A percentile compares a stretch with the other conserved stretches of the same genome.
phyloP scores from a whole-genome alignment of 805 yeast species.

The Hanseniaspora lindneri region DNA sequence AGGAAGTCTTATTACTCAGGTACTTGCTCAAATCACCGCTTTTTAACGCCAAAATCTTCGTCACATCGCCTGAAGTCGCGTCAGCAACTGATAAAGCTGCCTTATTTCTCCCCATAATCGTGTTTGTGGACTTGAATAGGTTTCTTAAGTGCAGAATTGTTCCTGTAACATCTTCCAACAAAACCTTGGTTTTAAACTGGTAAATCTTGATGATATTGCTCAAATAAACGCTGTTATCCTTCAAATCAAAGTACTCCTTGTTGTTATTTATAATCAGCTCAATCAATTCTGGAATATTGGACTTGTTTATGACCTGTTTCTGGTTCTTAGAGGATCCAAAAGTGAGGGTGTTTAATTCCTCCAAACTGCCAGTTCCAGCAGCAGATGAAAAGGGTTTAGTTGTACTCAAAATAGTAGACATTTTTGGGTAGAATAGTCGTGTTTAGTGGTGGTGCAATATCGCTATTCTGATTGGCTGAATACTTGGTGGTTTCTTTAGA shows the following conservation, averaged over 20 bases:
- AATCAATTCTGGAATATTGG: conserved; percentile 50
- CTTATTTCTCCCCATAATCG: conserved; percentile 55
- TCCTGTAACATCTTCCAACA: conserved; percentile 73
- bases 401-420: too few species aligned
- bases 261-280: conserved; percentile 18
- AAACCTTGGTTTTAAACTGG: conserved; percentile 69
- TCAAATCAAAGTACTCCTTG: conserved; percentile 54
- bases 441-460: too few species aligned
- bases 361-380: background rate
- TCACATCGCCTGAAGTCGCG: conserved; percentile 27
- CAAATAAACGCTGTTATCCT: conserved; percentile 74
- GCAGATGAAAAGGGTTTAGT: too few species aligned
- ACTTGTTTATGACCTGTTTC: conserved; percentile 56
- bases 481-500: too few species aligned
- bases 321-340: conserved; percentile 60
- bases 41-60: conserved; percentile 9
- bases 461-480: too few species aligned
- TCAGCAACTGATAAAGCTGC: conserved; percentile 54
- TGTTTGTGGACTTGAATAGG: conserved; percentile 46
- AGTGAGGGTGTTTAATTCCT: conserved; percentile 25
- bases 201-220: conserved; percentile 81
- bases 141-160: conserved; percentile 59
- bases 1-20: conserved; percentile 23
- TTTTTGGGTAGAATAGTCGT: too few species aligned
- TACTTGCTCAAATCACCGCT: conserved; percentile 27